A percentile compares a stretch with the other conserved stretches of the same genome.
phyloP scores from a whole-genome alignment of 2,329 filamentous ascomycete genomes.

The Calonectria multiphialidica region DNA sequence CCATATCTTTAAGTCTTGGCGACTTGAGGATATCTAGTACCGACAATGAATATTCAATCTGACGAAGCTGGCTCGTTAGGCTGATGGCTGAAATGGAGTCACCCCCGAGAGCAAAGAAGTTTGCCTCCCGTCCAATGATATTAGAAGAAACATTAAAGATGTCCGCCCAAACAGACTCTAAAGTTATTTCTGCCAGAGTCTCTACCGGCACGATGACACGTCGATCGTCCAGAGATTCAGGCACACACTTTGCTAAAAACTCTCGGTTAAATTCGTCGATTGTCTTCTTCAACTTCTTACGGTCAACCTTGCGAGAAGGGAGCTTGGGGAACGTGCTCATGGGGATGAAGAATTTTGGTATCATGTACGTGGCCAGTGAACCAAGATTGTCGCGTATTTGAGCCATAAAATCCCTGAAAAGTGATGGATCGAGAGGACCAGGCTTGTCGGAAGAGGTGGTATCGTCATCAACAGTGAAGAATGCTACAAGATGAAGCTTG shows the following conservation, averaged over 20 bases:
- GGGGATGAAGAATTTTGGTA: slow-evolving; percentile 41
- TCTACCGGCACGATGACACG: background rate
- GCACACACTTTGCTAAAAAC: slow-evolving; percentile 1
- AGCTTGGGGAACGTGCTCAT: slow-evolving; percentile 37
- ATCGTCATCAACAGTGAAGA: background rate
- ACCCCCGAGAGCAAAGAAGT: slow-evolving; percentile 53
- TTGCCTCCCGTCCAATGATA: slow-evolving; percentile 34
- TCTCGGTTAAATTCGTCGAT: background rate
- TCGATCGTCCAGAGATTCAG: background rate
- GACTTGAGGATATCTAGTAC: slow-evolving; percentile 39
- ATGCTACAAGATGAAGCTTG: slow-evolving; percentile 9
- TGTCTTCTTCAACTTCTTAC: slow-evolving; percentile 33
- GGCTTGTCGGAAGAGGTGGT: background rate
- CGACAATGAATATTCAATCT: slow-evolving; percentile 34
- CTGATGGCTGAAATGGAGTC: slow-evolving; percentile 57
- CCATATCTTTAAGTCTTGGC: slow-evolving; percentile 27
- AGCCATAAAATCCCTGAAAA: background rate
- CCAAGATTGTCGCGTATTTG: background rate
- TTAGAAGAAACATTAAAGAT: background rate
- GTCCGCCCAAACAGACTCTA: background rate
- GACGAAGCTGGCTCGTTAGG: slow-evolving; percentile 54
- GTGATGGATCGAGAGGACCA: background rate
- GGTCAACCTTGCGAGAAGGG: slow-evolving; percentile 43
- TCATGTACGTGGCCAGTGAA: slow-evolving; percentile 42
- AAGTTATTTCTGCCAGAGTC: background rate